A percentile compares a stretch with the other conserved stretches of the same genome.
phyloP scores from a whole-genome alignment of 2,329 filamentous ascomycete species.

The Clonostachys rhizophaga region DNA sequence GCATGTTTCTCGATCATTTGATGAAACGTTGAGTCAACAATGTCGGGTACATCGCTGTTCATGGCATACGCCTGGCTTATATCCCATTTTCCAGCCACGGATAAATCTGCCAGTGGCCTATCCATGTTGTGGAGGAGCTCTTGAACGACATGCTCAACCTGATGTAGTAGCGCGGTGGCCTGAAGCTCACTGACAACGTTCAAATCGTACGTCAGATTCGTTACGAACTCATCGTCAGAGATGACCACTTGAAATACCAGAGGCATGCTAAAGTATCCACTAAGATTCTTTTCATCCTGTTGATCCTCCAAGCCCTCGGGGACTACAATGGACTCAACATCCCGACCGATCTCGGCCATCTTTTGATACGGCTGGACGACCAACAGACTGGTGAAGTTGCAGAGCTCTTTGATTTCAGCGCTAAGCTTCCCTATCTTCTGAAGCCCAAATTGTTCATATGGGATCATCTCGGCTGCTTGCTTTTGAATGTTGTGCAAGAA shows the following conservation, averaged over 20 bases:
- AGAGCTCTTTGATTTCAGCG: constrained; percentile 3
- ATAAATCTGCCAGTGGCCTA: not conserved
- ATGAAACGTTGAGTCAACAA: constrained; percentile 24
- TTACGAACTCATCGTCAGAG: not conserved
- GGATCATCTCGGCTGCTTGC: constrained; percentile 4
- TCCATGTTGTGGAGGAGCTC: constrained; percentile 5
- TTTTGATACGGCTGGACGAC: constrained; percentile 7
- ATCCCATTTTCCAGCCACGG: constrained; percentile 1
- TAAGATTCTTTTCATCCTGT: constrained; percentile 18
- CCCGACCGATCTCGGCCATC: constrained; percentile 1
- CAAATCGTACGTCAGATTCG: constrained; percentile 2
- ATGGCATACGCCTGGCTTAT: not conserved
- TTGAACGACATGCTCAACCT: constrained; percentile 6
- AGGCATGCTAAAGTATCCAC: constrained; percentile 5
- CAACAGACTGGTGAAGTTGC: constrained; percentile 6
- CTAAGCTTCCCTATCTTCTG: constrained; percentile 5
- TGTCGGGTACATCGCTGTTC: constrained; percentile 1
- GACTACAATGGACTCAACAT: not conserved
- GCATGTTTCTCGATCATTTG: constrained; percentile 28
- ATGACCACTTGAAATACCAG: constrained; percentile 3
- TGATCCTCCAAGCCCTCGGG: not conserved
- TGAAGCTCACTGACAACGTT: constrained; percentile 4
- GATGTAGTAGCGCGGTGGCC: constrained; percentile 5
- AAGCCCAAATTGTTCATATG: constrained; percentile 6
- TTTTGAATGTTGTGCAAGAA: constrained; percentile 7